phyloP scores from a whole-genome alignment of 2,329 filamentous ascomycete species.

The Aspergillus spinulosporus region DNA sequence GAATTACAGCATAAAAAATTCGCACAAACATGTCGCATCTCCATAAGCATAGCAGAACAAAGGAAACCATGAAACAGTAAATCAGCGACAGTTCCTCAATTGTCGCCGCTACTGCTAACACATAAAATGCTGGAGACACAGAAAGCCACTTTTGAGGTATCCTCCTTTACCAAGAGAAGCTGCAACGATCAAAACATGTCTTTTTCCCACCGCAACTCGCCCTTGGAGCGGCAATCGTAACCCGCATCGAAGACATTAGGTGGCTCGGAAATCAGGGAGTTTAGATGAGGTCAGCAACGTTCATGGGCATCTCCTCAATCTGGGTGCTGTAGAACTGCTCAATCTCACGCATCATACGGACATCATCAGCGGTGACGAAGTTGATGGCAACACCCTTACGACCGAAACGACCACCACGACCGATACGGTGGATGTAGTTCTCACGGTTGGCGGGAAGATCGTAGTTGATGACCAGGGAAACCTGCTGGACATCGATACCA shows the following conservation, averaged over 20 bases:
- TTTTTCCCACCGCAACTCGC: constrained; percentile 30
- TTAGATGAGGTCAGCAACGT: constrained; percentile 61
- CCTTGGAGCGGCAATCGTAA: constrained; percentile 36
- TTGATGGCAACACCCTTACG: constrained; percentile 99
- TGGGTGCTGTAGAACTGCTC: constrained; percentile 99
- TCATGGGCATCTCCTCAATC: constrained; percentile 99
- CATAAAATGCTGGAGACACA: constrained; percentile 36
- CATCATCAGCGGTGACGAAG: constrained; percentile 98
- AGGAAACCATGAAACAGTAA: constrained; percentile 38
- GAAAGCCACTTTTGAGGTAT: constrained; percentile 44
- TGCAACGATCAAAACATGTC: constrained; percentile 26
- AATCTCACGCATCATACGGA: constrained; percentile 99
- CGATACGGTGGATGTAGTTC: constrained; percentile 99
- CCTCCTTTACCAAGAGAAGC: constrained; percentile 32
- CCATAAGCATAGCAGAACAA: constrained; percentile 37
- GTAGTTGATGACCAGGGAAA: constrained; percentile 99
- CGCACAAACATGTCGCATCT: constrained; percentile 41
- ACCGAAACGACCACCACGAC: constrained; percentile 98
- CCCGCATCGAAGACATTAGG: constrained; percentile 38
- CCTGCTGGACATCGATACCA: constrained; percentile 99
- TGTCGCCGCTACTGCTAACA: constrained; percentile 26
- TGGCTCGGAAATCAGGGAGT: constrained; percentile 28
- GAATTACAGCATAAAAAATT: constrained; percentile 36
- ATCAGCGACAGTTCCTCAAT: constrained; percentile 2
- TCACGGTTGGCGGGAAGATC: constrained; percentile 98